Conservation (phyloP, 1,284 basidiomycete genomes). For the Rugosomyces carneus region DNA sequence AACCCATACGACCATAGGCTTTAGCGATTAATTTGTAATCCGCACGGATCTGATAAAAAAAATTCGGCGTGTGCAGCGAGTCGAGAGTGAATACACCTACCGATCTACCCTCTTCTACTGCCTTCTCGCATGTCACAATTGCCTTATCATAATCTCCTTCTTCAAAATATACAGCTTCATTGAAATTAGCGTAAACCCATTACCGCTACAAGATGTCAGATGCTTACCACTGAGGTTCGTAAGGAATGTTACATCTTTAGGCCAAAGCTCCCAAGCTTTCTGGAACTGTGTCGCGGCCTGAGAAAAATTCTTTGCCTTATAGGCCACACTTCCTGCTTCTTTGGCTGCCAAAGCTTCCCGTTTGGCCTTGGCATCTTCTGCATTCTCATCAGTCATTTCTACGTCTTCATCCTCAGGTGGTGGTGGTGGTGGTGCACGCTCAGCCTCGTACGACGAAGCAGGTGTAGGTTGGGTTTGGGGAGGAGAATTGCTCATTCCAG, state of each 20-base stretch:
- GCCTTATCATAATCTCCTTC: constrained; percentile 86
- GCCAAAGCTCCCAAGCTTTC: constrained; percentile 91
- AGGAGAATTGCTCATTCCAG: constrained; percentile 38
- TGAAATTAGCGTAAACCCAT: background rate
- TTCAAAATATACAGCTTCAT: constrained; percentile 86
- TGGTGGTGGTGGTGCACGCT: constrained; percentile 32
- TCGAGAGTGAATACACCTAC: constrained; percentile 29
- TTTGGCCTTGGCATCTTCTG: constrained; percentile 63
- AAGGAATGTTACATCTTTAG: constrained; percentile 91
- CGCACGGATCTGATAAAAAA: constrained; percentile 51
- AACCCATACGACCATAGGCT: constrained; percentile 88
- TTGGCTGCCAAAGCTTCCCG: constrained; percentile 75
- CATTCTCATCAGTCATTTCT: constrained; percentile 55
- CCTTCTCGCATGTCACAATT: constrained; percentile 91
- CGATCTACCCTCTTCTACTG: constrained; percentile 87
- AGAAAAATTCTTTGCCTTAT: constrained; percentile 81
- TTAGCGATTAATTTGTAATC: constrained; percentile 82
- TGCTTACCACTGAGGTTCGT: constrained; percentile 80
- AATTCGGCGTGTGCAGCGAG: too few relatives aligned
- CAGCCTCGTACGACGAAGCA: constrained; percentile 35
- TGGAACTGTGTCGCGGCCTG: constrained; percentile 69
- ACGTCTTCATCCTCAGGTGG: constrained; percentile 48
- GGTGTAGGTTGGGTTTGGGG: constrained; percentile 34
- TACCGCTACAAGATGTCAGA: background rate
- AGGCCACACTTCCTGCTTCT: constrained; percentile 73